Percentiles rank a stretch among this genome's conserved stretches.
These are phyloP conservation scores for Marchantia paleacea DNA, from an alignment of 225 moss, liverwort and hornwort species.

Conservation along the genomic window DNA sequence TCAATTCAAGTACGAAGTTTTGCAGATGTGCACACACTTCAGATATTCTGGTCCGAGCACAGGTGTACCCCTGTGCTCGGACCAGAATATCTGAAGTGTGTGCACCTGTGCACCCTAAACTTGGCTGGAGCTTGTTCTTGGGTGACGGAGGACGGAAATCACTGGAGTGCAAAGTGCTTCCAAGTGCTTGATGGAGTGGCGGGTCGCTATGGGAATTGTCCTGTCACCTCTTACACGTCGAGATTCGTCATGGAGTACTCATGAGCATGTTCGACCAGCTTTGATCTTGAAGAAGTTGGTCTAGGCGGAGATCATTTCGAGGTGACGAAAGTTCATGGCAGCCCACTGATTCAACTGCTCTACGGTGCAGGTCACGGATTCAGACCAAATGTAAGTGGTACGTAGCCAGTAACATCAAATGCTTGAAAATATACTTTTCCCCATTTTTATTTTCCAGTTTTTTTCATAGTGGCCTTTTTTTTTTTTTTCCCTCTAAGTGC, in stretches of 20 bases:
- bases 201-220: background rate
- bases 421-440: too few relatives aligned
- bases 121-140: background rate
- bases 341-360: background rate
- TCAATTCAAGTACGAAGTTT: background rate
- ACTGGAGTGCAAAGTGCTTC: background rate
- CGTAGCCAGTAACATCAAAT: background rate
- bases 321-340: background rate
- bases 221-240: background rate
- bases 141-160: background rate
- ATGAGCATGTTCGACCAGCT: background rate
- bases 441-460: too few relatives aligned
- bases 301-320: background rate
- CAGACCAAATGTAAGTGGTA: background rate
- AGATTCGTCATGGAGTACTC: background rate
- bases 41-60: background rate
- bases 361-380: background rate
- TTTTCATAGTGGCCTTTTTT: too few relatives aligned
- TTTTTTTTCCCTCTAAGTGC: too few relatives aligned
- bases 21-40: background rate
- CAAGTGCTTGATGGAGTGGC: background rate
- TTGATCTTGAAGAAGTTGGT: background rate
- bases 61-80: too few relatives aligned
- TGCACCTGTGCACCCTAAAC: too few relatives aligned
- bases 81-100: too few relatives aligned